Conservation (phyloP, 768 basidiomycete species). For the Boletus bicolor region DNA sequence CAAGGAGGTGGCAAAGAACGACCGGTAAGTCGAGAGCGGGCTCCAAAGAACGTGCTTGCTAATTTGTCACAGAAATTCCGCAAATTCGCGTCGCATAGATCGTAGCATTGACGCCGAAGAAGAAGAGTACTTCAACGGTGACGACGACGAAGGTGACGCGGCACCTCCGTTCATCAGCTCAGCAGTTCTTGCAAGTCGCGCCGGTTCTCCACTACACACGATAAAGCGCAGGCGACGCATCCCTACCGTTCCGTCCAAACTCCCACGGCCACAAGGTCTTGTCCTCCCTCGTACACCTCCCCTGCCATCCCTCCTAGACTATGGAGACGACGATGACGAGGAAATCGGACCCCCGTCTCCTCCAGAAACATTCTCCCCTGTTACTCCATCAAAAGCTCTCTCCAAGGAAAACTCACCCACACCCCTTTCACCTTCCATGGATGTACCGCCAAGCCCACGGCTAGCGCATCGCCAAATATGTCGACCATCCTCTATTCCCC, state of each 20-base stretch:
- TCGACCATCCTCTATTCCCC: conserved; percentile 43
- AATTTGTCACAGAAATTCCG: conserved; percentile 34
- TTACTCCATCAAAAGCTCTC: conserved; percentile 11
- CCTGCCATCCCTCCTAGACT: conserved; percentile 67
- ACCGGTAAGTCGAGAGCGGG: conserved; percentile 42
- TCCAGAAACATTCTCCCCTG: conserved; percentile 11
- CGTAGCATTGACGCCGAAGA: conserved; percentile 70
- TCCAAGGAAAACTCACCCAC: conserved; percentile 18
- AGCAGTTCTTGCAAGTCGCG: conserved; percentile 23
- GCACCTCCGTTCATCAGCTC: conserved; percentile 32
- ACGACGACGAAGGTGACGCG: conserved; percentile 71
- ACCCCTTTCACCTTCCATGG: conserved; percentile 33
- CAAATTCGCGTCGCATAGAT: conserved; percentile 40
- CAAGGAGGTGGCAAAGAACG: conserved; percentile 44
- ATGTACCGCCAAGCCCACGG: conserved; percentile 38
- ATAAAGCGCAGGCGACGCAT: conserved; percentile 61
- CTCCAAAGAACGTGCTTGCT: conserved; percentile 2
- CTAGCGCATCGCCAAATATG: conserved; percentile 37
- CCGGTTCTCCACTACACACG: conserved; percentile 33
- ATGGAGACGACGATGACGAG: conserved; percentile 68
- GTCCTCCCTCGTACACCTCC: conserved; percentile 47
- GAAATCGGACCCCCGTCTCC: conserved; percentile 24
- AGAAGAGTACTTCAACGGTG: conserved; percentile 90
- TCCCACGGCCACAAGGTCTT: conserved; percentile 42
- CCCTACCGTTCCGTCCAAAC: conserved; percentile 43